Conservation (phyloP, 768 basidiomycete species). For the Tylopilus balloui region DNA sequence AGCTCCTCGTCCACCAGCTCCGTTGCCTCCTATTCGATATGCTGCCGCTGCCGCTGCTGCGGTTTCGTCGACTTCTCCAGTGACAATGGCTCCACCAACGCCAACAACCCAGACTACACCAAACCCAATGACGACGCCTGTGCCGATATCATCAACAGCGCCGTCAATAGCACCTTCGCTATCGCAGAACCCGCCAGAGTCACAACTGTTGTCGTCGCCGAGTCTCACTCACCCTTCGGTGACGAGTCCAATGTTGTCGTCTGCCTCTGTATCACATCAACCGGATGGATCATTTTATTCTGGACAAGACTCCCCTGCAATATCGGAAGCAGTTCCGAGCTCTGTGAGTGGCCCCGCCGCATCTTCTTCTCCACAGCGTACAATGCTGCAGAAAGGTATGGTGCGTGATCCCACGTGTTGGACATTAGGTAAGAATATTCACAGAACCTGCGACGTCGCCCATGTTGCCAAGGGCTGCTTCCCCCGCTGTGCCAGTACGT, state of each 20-base stretch:
- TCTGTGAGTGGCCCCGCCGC: slow-evolving; percentile 45
- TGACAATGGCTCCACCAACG: slow-evolving; percentile 20
- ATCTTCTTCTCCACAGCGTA: slow-evolving; percentile 58
- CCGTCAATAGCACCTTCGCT: slow-evolving; percentile 36
- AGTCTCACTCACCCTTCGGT: slow-evolving; percentile 83
- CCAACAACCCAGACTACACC: slow-evolving; percentile 37
- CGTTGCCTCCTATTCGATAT: slow-evolving; percentile 80
- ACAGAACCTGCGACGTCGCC: slow-evolving; percentile 46
- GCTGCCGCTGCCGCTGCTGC: slow-evolving; percentile 79
- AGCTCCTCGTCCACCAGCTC: slow-evolving; percentile 47
- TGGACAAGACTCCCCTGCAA: slow-evolving; percentile 64
- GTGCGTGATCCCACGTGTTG: slow-evolving; percentile 14
- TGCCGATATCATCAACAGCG: slow-evolving; percentile 38
- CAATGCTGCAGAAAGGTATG: slow-evolving; percentile 47
- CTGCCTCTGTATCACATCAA: slow-evolving; percentile 58
- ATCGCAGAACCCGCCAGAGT: slow-evolving; percentile 33
- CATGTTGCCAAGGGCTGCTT: slow-evolving; percentile 38
- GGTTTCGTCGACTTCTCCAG: slow-evolving; percentile 24
- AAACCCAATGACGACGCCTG: slow-evolving; percentile 29
- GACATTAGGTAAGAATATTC: slow-evolving; percentile 18
- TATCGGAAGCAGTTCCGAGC: slow-evolving; percentile 59
- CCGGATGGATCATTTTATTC: slow-evolving; percentile 68
- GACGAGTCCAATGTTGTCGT: slow-evolving; percentile 78
- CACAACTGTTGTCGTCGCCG: slow-evolving; percentile 57
- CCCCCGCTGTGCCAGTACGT: slow-evolving; percentile 43